phyloP scores from a whole-genome alignment of 805 yeast genomes.

The Metschnikowia colocasiae region DNA sequence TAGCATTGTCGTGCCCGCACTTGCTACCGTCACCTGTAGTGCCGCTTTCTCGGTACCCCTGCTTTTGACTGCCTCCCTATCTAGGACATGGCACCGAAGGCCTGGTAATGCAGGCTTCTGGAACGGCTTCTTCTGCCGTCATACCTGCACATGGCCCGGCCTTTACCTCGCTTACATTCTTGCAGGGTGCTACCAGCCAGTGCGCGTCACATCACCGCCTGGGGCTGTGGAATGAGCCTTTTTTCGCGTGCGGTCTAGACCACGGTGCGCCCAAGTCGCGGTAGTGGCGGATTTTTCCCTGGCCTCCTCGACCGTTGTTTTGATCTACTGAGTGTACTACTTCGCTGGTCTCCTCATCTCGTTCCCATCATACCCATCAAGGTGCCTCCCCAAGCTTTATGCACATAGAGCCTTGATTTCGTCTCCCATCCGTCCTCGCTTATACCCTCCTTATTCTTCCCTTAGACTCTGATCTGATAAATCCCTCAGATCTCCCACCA shows the following conservation, averaged over 20 bases:
- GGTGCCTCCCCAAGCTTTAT: background rate
- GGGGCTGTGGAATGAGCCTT: background rate
- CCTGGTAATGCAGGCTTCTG: too few relatives aligned
- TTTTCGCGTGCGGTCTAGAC: constrained; percentile 5
- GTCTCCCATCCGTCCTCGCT: background rate
- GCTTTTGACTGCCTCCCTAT: too few relatives aligned
- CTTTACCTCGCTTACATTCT: background rate
- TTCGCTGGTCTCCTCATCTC: background rate
- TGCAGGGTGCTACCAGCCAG: too few relatives aligned
- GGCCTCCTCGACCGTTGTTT: background rate
- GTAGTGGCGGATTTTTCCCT: constrained; percentile 3
- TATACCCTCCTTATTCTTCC: background rate
- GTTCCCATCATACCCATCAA: background rate
- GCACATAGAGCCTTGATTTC: background rate
- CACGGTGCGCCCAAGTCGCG: constrained; percentile 2
- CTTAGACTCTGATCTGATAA: background rate
- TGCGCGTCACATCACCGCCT: background rate
- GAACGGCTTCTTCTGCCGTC: too few relatives aligned
- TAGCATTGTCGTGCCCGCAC: too few relatives aligned
- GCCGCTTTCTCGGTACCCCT: too few relatives aligned
- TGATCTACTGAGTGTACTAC: background rate
- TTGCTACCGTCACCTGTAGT: too few relatives aligned
- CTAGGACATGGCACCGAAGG: too few relatives aligned
- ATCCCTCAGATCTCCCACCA: background rate
- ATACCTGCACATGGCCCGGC: background rate